phyloP scores from a whole-genome alignment of 345 rosid genomes.

The Raphanus sativus region DNA sequence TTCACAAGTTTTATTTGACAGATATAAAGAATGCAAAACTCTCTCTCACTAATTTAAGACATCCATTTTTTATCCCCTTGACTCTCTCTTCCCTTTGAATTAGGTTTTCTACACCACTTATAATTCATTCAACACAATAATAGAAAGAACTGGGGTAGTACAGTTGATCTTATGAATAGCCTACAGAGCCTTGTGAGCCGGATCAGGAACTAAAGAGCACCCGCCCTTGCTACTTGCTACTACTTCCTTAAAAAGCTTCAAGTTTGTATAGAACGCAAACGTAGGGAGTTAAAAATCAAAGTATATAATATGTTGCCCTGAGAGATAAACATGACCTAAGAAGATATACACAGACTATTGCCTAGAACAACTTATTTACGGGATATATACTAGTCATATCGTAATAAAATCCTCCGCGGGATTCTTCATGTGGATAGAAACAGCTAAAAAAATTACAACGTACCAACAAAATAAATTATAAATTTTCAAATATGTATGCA shows the following conservation, averaged over 20 bases:
- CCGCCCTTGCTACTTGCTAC: not conserved
- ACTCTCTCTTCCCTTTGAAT: conserved; percentile 30
- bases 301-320: not conserved
- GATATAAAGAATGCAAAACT: conserved; percentile 8
- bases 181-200: not conserved
- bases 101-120: not conserved
- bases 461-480: not conserved
- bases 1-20: not conserved
- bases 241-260: not conserved
- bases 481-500: not conserved
- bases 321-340: not conserved
- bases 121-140: not conserved
- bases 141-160: not conserved
- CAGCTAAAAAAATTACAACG: not conserved
- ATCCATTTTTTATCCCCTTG: conserved; percentile 16
- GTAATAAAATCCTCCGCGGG: not conserved
- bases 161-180: not conserved
- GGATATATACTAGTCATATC: not conserved
- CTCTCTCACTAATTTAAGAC: conserved; percentile 30
- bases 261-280: not conserved
- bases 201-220: not conserved
- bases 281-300: not conserved
- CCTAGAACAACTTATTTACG: not conserved
- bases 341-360: not conserved
- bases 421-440: not conserved